A percentile compares a stretch with the other conserved stretches of the same genome.
Evolutionary conservation across 148 eudicot species (phyloP).

Genomic region (Vaccinium myrtillus): DNA sequence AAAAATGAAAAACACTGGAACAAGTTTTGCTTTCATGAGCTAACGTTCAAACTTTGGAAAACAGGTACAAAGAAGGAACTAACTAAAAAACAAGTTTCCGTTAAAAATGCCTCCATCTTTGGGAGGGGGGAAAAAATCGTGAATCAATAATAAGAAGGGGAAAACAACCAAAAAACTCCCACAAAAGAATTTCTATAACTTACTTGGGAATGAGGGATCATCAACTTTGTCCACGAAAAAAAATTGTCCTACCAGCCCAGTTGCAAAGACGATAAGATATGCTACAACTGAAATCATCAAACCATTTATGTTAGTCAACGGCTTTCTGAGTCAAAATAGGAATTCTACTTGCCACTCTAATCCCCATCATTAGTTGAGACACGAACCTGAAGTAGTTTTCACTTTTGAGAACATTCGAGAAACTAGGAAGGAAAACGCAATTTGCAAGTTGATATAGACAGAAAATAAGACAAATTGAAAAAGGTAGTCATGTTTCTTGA

Average conservation of each 20-base stretch:
- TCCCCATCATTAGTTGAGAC: constrained; percentile 13
- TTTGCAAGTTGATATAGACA: constrained; percentile 72
- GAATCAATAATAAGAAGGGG: too few relatives aligned
- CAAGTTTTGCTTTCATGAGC: not conserved
- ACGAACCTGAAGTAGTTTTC: constrained; percentile 69
- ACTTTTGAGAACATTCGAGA: constrained; percentile 22
- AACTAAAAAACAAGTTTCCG: not conserved
- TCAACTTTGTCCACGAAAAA: constrained; percentile 43
- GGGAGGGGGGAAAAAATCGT: too few relatives aligned
- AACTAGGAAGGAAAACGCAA: constrained; percentile 44
- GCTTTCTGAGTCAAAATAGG: not conserved
- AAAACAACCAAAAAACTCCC: not conserved
- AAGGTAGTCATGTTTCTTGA: constrained; percentile 60
- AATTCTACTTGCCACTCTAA: not conserved
- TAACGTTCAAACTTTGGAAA: not conserved
- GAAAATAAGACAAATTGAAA: constrained; percentile 77
- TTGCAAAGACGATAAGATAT: constrained; percentile 61
- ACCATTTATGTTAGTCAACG: constrained; percentile 1
- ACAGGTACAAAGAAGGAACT: not conserved
- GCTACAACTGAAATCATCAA: constrained; percentile 61
- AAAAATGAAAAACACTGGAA: not conserved
- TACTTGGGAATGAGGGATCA: constrained; percentile 84
- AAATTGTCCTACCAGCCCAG: constrained; percentile 66
- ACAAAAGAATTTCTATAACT: constrained; percentile 21
- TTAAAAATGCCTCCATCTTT: not conserved